Evolutionary conservation across 805 yeast species (phyloP).

Genomic region (Lachancea nothofagi): DNA sequence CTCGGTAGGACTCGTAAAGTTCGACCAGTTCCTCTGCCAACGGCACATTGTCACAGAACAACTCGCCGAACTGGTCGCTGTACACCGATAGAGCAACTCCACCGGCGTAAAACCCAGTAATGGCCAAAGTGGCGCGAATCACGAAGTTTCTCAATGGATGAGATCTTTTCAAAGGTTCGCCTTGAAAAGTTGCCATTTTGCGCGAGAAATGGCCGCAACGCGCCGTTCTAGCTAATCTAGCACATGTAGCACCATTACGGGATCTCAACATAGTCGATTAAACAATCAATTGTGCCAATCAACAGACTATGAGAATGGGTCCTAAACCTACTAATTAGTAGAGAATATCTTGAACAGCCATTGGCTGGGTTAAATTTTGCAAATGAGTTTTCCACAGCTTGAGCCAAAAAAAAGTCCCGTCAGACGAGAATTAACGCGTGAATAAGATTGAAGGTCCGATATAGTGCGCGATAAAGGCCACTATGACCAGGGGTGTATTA

Average conservation of each 20-base stretch:
- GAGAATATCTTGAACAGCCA: too few relatives aligned
- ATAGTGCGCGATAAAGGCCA: too few relatives aligned
- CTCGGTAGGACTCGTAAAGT: conserved; percentile 38
- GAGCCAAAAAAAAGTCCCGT: too few relatives aligned
- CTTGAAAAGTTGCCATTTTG: conserved; percentile 12
- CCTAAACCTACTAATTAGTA: too few relatives aligned
- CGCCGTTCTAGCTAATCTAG: conserved; percentile 1
- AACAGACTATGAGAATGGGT: too few relatives aligned
- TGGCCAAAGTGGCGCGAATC: conserved; percentile 28
- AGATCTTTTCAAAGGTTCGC: conserved; percentile 10
- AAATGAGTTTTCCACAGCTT: not conserved
- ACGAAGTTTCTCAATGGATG: conserved; percentile 32
- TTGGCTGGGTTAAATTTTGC: not conserved
- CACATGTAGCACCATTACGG: not conserved
- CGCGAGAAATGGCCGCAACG: conserved; percentile 3
- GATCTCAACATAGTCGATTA: conserved; percentile 6
- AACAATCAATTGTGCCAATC: not conserved
- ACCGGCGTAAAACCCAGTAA: conserved; percentile 44
- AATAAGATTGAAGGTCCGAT: too few relatives aligned
- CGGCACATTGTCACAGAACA: conserved; percentile 60
- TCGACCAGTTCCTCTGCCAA: conserved; percentile 52
- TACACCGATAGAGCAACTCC: conserved; percentile 55
- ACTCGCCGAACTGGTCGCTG: conserved; percentile 55
- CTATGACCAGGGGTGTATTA: too few relatives aligned
- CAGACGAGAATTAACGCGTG: too few relatives aligned